Percentiles rank a stretch among this genome's conserved stretches.
These are phyloP conservation scores for Rhizopogon vinicolor DNA, from an alignment of 768 basidiomycete species.

Conservation along the genomic window DNA sequence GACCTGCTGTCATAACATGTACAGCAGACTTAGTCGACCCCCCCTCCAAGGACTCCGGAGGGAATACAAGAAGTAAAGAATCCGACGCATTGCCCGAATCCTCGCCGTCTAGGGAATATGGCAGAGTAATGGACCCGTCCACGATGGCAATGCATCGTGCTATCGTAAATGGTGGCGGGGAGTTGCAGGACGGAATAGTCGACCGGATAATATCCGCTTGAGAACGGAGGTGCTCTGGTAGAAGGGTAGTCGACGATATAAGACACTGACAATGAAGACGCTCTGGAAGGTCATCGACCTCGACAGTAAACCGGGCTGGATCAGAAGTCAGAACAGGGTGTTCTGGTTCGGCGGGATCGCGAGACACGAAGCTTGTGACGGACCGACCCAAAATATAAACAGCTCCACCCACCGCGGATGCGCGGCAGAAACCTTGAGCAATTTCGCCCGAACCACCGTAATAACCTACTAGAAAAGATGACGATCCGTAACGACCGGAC, in stretches of 20 bases:
- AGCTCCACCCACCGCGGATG: conserved; percentile 75
- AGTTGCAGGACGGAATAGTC: not conserved
- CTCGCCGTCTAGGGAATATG: conserved; percentile 22
- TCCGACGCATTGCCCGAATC: conserved; percentile 34
- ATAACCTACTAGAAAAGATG: conserved; percentile 89
- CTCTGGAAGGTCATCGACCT: conserved; percentile 59
- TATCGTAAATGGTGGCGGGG: conserved; percentile 16
- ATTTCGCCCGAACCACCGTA: conserved; percentile 94
- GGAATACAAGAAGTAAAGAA: conserved; percentile 69
- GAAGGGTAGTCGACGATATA: conserved; percentile 40
- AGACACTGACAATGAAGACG: conserved; percentile 50
- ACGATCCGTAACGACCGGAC: conserved; percentile 80
- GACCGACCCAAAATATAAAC: conserved; percentile 67
- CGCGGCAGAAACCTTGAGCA: conserved; percentile 85
- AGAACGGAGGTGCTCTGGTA: conserved; percentile 25
- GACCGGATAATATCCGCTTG: conserved; percentile 15
- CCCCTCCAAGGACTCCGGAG: conserved; percentile 51
- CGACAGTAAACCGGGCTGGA: conserved; percentile 34
- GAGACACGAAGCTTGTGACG: conserved; percentile 26
- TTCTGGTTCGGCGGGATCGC: conserved; percentile 19
- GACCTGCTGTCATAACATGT: conserved; percentile 64
- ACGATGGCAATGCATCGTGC: conserved; percentile 52
- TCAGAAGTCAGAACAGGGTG: not conserved
- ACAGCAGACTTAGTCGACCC: conserved; percentile 49
- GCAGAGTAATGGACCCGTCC: conserved; percentile 30